Conservation (phyloP, 306 rosid species). For the Argentina anserina region DNA sequence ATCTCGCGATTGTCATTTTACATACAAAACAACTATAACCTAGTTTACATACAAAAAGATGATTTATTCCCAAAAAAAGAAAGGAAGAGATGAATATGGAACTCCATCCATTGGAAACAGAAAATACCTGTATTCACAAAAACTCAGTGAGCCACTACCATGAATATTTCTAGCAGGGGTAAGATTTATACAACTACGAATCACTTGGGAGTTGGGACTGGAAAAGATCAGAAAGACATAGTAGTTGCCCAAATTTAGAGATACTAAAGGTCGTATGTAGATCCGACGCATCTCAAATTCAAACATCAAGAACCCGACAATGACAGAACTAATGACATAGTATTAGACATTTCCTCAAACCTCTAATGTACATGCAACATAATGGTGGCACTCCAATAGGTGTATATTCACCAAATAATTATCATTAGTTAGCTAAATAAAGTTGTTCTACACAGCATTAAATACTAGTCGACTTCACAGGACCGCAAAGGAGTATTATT, state of each 20-base stretch:
- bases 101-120: slow-evolving; percentile 10
- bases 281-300: not conserved
- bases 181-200: not conserved
- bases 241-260: not conserved
- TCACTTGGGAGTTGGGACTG: not conserved
- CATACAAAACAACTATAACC: not conserved
- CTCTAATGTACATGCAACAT: not conserved
- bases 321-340: not conserved
- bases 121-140: slow-evolving; percentile 33
- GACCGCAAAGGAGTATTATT: not conserved
- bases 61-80: no score
- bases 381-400: not conserved
- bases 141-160: slow-evolving; percentile 6
- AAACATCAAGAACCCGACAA: not conserved
- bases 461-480: not conserved
- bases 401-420: not conserved
- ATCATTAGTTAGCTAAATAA: not conserved
- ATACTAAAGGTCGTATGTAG: not conserved
- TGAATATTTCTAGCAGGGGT: not conserved
- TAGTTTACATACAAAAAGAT: slow-evolving; percentile 28
- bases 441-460: not conserved
- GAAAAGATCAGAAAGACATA: not conserved
- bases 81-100: slow-evolving; percentile 22
- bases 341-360: not conserved
- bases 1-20: not conserved